Base-by-base conservation (phyloP, 176 grass and related monocot species). In the Oryza longistaminata region DNA sequence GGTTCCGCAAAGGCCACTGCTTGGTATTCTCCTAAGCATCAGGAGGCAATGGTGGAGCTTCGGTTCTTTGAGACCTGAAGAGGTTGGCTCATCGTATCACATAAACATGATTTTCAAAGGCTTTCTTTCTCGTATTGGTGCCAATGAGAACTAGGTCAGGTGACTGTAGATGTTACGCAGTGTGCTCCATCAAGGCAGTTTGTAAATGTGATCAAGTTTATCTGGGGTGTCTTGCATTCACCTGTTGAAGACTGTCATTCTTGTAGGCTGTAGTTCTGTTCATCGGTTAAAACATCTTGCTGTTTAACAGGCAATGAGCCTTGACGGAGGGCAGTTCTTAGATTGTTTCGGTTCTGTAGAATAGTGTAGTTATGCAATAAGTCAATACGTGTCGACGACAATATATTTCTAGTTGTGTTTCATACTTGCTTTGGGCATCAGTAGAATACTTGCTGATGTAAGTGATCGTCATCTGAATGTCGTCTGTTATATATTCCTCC, bases 1-100 rank as follows among this genome's bases (percentile, higher is more conserved):
- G 93, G 91, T 79, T 98, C 96, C 62, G 96, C 96, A 70, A 98
- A 94, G 77, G 96, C 96, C n/a, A 98, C 93, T 37, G 85, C 89
- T 42, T 98, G 96, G 96, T 95, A 92, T 81, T 98, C 93, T 27
- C 93, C 96, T 10, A 92, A 85, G 68, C 85, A 76, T 26, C 83
- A 93, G 67, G 96, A 95, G 71, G 93, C 83, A 55, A 98, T 95
- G 91, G 83, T 98, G 78, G 91, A 95, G 75, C 93, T 98, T 58
- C 85, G 96, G 4, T 98, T 98, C 88, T 90, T 89, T 5, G 96
- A 98, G 82, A 55, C 71, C 75, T 95, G 82, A 97, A 81, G 26
- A 25, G n/a, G 55, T 40, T 58, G 50, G 46, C 42, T 76, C 43
- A 66, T 11, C 17, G 15, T 43, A 4, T 25, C 25, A 48, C 46